These are phyloP conservation scores for Beauveria scarabaeidicola DNA, from an alignment of 2,329 filamentous ascomycete genomes.

Conservation along the genomic window DNA sequence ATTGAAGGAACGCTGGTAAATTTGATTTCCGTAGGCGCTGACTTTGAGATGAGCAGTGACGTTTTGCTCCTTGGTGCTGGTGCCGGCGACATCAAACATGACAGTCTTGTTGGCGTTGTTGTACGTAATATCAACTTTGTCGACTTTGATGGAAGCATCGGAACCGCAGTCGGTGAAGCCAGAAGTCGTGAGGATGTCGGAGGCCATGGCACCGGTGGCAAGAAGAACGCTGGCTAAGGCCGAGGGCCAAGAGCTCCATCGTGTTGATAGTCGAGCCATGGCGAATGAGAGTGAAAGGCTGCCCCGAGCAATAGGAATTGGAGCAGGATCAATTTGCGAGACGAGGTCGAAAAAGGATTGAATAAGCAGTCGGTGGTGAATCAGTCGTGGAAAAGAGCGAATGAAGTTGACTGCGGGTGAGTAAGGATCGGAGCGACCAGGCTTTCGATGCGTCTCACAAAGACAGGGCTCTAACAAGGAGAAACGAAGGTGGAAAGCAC, in stretches of 20 bases:
- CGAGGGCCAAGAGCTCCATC: slow-evolving; percentile 24
- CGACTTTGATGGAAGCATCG: slow-evolving; percentile 52
- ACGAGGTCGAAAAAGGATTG: background rate
- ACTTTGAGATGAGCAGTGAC: slow-evolving; percentile 70
- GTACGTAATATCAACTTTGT: slow-evolving; percentile 70
- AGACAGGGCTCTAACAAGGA: background rate
- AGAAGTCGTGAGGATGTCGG: slow-evolving; percentile 67
- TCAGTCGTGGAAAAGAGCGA: slow-evolving; percentile 5
- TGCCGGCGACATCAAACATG: slow-evolving; percentile 72
- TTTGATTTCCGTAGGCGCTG: slow-evolving; percentile 71
- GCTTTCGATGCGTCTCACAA: background rate
- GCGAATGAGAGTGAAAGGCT: background rate
- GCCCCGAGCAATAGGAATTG: no score
- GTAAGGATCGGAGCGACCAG: slow-evolving; percentile 11
- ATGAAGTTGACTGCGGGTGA: background rate
- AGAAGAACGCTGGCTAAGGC: slow-evolving; percentile 28
- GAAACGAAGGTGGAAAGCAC: slow-evolving; percentile 14
- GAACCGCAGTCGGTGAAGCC: slow-evolving; percentile 66
- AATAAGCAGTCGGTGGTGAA: background rate
- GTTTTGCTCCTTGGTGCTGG: slow-evolving; percentile 65
- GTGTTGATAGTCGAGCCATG: slow-evolving; percentile 26
- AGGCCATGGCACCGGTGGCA: slow-evolving; percentile 46
- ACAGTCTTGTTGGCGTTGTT: slow-evolving; percentile 65
- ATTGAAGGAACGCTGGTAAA: slow-evolving; percentile 75
- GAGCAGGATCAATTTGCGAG: no score